Base-by-base conservation (phyloP, 1,284 basidiomycete genomes). In the Apiotrichum laibachii region DNA sequence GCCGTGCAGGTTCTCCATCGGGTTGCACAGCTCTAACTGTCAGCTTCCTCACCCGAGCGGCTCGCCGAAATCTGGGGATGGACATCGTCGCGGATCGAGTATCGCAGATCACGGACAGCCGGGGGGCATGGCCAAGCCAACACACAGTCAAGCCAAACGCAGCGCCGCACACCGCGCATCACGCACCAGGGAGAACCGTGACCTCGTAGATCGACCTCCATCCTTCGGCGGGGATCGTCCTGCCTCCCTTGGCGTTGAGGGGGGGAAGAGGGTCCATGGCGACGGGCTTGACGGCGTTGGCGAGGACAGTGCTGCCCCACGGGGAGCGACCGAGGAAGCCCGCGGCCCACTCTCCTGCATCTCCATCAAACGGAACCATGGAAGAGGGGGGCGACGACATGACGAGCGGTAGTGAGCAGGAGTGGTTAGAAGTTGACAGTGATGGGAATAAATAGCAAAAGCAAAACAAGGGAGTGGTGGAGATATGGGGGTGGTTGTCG, bases 1-100 rank as follows among this genome's bases (percentile, higher is more conserved):
- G 22, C 72, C 72, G 56, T 73, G 72, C 54, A 73, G 50, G 11
- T 53, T 66, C 5, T 60, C 61, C 19, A 65, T 26, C 2, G 54
- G 47, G 42, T 50, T 55, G 19, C 49, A 50, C 49, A 50, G 22
- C 6, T 21, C 50, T 43, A 9, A 5, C 21, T 18, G 50, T 42
- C 37, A 40, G 50, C 37, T 11, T 7, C 2, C 13, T 8, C 4
- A 7, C 40, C 37, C 12, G 12, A 39, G 16, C 15, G 16, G 40
- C 16, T n/a, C 40, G n/a, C n/a, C 10, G 40, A 6, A 18, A 42
- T 18, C 40, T 18, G 40, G 11, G 8, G 16, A 42, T 18, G 16
- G n/a, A 5, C 1, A 8, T 42, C 26, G 26, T 42, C 26, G 26
- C 26, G 26, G 26, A 31, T 31, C 26, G 26, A 31, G 26, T 3